These are phyloP conservation scores for Cercophora scortea DNA, from an alignment of 495 filamentous ascomycete genomes.

Conservation along the genomic window DNA sequence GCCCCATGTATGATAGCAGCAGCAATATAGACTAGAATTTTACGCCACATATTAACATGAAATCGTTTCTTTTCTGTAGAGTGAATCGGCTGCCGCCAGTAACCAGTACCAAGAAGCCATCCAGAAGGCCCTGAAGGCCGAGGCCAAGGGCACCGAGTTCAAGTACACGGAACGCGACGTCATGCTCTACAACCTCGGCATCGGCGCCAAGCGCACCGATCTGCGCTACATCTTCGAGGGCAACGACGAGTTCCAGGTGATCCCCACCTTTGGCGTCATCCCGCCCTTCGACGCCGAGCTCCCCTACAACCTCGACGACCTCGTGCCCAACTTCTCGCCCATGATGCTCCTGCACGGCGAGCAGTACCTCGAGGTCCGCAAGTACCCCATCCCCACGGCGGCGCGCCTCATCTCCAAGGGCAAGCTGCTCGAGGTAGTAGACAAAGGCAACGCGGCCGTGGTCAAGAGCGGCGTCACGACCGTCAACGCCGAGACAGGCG, in stretches of 20 bases:
- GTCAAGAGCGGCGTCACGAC: slow-evolving; percentile 74
- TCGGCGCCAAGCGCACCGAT: slow-evolving; percentile 91
- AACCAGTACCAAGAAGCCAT: slow-evolving; percentile 60
- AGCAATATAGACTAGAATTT: slow-evolving; percentile 17
- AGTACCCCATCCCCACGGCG: slow-evolving; percentile 88
- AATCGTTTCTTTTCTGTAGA: slow-evolving; percentile 23
- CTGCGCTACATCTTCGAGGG: slow-evolving; percentile 84
- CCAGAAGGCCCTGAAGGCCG: slow-evolving; percentile 63
- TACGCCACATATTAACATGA: slow-evolving; percentile 25
- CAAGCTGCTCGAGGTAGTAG: slow-evolving; percentile 86
- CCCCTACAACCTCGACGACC: slow-evolving; percentile 72
- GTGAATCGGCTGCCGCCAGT: slow-evolving; percentile 10
- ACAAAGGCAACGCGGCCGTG: slow-evolving; percentile 89
- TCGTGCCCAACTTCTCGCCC: slow-evolving; percentile 90
- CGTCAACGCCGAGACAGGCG: slow-evolving; percentile 69
- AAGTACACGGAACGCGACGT: slow-evolving; percentile 77
- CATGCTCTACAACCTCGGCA: slow-evolving; percentile 90
- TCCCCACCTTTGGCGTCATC: slow-evolving; percentile 92
- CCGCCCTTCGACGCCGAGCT: slow-evolving; percentile 79
- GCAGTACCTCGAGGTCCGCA: slow-evolving; percentile 93
- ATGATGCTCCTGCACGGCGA: slow-evolving; percentile 99
- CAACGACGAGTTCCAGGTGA: slow-evolving; percentile 79
- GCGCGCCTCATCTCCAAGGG: slow-evolving; percentile 73
- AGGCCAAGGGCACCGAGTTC: slow-evolving; percentile 70
- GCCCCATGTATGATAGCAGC: slow-evolving; percentile 18